A percentile compares a stretch with the other conserved stretches of the same genome.
phyloP scores from a whole-genome alignment of 805 yeast species.

The Allodekkera sacchari region DNA sequence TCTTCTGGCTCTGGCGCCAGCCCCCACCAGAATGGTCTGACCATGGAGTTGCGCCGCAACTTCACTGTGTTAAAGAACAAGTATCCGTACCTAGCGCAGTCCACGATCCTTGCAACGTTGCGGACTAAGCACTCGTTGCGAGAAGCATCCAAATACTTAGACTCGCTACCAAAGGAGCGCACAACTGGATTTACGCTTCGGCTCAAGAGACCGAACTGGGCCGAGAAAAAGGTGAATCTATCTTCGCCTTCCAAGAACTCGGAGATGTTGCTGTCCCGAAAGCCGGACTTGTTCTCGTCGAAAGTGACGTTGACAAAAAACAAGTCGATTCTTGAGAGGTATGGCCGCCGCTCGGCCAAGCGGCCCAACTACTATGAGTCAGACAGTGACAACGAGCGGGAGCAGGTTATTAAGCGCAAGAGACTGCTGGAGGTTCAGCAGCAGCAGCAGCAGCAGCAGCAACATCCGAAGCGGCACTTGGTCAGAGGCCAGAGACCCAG shows the following conservation, averaged over 20 bases:
- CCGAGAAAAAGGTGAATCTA: too few species aligned
- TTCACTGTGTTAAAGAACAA: conserved; percentile 23
- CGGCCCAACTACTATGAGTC: background rate
- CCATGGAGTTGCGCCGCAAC: conserved; percentile 20
- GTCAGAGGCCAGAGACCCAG: too few species aligned
- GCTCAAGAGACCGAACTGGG: too few species aligned
- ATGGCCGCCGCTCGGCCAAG: conserved; percentile 2
- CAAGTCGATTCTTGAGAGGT: conserved; percentile 17
- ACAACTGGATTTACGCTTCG: too few species aligned
- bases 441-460: background rate
- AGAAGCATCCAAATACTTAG: conserved; percentile 23
- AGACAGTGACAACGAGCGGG: conserved; percentile 9
- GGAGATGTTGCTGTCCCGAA: too few species aligned
- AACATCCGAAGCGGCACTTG: too few species aligned
- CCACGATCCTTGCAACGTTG: conserved; percentile 23
- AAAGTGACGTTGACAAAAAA: conserved; percentile 16
- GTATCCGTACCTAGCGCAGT: conserved; percentile 24
- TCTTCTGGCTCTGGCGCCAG: background rate
- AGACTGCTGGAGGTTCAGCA: background rate
- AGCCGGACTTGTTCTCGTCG: conserved; percentile 19
- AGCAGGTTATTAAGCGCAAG: too few species aligned
- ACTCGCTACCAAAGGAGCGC: conserved; percentile 14
- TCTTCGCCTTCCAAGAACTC: too few species aligned
- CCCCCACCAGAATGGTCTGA: conserved; percentile 7
- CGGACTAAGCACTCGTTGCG: conserved; percentile 23